phyloP scores from a whole-genome alignment of 331 rosid genomes.

The Malus hybrid region DNA sequence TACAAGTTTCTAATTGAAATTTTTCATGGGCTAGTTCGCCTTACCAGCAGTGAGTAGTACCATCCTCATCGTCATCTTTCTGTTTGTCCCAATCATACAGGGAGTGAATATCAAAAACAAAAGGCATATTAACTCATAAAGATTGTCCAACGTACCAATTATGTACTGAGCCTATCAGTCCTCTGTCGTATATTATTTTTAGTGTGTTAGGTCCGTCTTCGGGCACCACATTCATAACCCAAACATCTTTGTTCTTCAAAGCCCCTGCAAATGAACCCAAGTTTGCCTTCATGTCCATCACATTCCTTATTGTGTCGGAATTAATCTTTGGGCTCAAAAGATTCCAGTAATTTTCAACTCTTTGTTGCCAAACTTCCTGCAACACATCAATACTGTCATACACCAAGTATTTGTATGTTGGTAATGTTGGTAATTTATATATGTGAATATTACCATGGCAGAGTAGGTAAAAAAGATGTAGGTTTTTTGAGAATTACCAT shows the following conservation, averaged over 20 bases:
- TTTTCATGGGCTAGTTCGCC: too few species aligned
- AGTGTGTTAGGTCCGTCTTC: conserved; percentile 43
- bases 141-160: conserved; percentile 27
- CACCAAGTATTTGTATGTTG: not conserved
- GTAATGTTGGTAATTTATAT: not conserved
- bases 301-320: conserved; percentile 26
- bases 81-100: too few species aligned
- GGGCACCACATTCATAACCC: conserved; percentile 50
- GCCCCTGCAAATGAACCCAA: conserved; percentile 47
- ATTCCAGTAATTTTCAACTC: conserved; percentile 32
- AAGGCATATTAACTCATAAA: not conserved
- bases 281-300: conserved; percentile 50
- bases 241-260: conserved; percentile 32
- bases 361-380: conserved; percentile 31
- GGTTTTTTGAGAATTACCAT: conserved; percentile 11
- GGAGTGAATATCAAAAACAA: too few species aligned
- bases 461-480: not conserved
- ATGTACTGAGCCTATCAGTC: conserved; percentile 41
- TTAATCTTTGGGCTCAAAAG: conserved; percentile 25
- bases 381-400: conserved; percentile 6
- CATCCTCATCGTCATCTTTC: too few species aligned
- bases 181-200: conserved; percentile 43
- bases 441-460: not conserved
- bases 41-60: too few species aligned
- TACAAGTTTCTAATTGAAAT: not conserved